Conservation (phyloP, 2,329 filamentous ascomycete species). For the Alternaria panax region DNA sequence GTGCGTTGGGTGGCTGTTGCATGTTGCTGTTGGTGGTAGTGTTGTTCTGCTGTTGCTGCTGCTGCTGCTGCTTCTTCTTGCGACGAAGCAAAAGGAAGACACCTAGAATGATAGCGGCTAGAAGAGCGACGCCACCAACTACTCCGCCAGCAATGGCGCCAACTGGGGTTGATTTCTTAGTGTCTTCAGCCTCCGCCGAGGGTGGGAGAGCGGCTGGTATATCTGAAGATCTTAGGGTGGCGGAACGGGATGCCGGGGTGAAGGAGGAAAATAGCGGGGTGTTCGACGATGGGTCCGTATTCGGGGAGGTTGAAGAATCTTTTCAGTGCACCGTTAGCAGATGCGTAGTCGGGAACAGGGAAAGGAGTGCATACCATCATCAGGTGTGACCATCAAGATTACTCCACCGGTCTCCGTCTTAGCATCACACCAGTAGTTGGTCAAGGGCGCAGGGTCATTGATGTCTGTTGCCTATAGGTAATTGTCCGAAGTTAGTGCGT, state of each 20-base stretch:
- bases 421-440: slow-evolving; percentile 25
- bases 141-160: slow-evolving; percentile 31
- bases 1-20: background rate
- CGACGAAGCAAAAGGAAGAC: slow-evolving; percentile 19
- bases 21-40: background rate
- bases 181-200: background rate
- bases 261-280: background rate
- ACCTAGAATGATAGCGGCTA: slow-evolving; percentile 20
- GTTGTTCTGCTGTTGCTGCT: background rate
- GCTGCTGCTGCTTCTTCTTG: slow-evolving; percentile 12
- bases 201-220: background rate
- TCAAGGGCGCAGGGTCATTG: slow-evolving; percentile 15
- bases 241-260: background rate
- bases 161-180: slow-evolving; percentile 14
- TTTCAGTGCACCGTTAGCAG: background rate
- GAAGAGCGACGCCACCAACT: slow-evolving; percentile 25
- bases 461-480: slow-evolving; percentile 11
- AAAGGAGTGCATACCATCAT: background rate
- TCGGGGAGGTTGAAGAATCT: slow-evolving; percentile 1
- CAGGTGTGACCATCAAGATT: slow-evolving; percentile 17
- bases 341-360: background rate
- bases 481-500: background rate
- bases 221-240: background rate
- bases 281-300: background rate
- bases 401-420: slow-evolving; percentile 10